phyloP scores from a whole-genome alignment of 2,329 filamentous ascomycete species.

The Epichloe glyceriae region DNA sequence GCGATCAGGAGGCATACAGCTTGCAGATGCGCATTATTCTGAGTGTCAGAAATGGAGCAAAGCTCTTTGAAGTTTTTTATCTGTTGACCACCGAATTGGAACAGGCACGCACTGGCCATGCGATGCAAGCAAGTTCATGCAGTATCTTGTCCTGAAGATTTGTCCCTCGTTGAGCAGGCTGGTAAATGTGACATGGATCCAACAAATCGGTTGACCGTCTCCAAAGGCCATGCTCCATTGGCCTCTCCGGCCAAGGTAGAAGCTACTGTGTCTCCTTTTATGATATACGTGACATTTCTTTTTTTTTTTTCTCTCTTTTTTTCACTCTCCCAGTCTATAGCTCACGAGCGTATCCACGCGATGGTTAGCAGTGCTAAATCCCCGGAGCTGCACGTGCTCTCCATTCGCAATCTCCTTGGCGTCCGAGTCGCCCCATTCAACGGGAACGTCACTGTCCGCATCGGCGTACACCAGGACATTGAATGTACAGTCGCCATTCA shows the following conservation, averaged over 20 bases:
- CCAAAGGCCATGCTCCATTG: not conserved
- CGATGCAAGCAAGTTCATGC: too few species aligned
- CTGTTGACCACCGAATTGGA: too few species aligned
- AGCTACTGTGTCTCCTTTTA: not conserved
- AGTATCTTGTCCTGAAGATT: too few species aligned
- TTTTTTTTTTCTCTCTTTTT: too few species aligned
- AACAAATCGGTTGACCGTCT: too few species aligned
- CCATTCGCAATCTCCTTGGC: conserved; percentile 92
- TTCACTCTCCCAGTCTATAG: conserved; percentile 51
- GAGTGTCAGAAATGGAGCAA: too few species aligned
- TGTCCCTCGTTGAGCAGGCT: too few species aligned
- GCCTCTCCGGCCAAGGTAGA: not conserved
- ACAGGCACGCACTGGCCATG: too few species aligned
- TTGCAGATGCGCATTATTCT: too few species aligned
- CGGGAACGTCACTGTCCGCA: conserved; percentile 87
- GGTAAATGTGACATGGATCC: too few species aligned
- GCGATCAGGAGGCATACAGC: not conserved
- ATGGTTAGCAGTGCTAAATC: conserved; percentile 92
- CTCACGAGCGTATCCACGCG: conserved; percentile 91
- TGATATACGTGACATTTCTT: too few species aligned
- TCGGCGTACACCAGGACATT: conserved; percentile 98
- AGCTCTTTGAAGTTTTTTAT: too few species aligned
- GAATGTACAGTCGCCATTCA: conserved; percentile 86
- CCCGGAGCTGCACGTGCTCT: conserved; percentile 88
- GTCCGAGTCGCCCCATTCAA: conserved; percentile 98